Base-by-base conservation (phyloP, 2,329 filamentous ascomycete species). In the Aureobasidium mangrovei region DNA sequence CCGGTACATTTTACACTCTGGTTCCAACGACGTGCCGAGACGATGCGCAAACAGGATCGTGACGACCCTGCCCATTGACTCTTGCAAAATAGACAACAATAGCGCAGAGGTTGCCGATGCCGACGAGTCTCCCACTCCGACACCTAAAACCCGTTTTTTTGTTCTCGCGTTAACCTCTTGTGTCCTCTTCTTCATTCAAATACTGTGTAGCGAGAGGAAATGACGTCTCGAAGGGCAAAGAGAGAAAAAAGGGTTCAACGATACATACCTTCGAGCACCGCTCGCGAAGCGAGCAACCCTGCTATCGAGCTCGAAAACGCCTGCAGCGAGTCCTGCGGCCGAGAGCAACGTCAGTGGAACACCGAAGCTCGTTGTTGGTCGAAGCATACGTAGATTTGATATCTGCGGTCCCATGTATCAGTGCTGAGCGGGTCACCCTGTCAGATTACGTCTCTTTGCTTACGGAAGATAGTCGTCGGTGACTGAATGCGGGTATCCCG, bases 1-100 rank as follows among this genome's bases (percentile, higher is more conserved):
- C 12, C 90, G 84, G 70, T 91, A 95, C 68, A 81, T 85, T 69
- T 96, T 96, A 73, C 88, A 91, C 67, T 96, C 90, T 2, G 89
- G 88, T 68, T 94, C 89, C 45, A 95, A 85, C 32, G 86, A 80
- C 43, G 86, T 86, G 36, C 90, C 89, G 56, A 91, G 83, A 41
- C 82, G 79, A 67, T 94, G 84, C 1, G 90, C 91, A 67, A 95
- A 95, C 7, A 88, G 69, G 57, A 95, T 95, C 0, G 90, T 95
- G 1, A 88, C 87, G 28, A 95, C 72, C 5, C 89, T 82, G 7
- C 88, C 89, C 57, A 86, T 85, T 48, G 84, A 86, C 60, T 93
- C 87, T 69, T 93, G 88, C 7, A 93, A 73, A 58, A 95, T 85
- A 31, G 87, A 88, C 48, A 95, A 80, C 8, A 95, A 79, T 39